Percentiles rank a stretch among this genome's conserved stretches.
phyloP scores from a whole-genome alignment of 1,284 basidiomycete genomes.

The Cutaneotrichosporon arboriforme region DNA sequence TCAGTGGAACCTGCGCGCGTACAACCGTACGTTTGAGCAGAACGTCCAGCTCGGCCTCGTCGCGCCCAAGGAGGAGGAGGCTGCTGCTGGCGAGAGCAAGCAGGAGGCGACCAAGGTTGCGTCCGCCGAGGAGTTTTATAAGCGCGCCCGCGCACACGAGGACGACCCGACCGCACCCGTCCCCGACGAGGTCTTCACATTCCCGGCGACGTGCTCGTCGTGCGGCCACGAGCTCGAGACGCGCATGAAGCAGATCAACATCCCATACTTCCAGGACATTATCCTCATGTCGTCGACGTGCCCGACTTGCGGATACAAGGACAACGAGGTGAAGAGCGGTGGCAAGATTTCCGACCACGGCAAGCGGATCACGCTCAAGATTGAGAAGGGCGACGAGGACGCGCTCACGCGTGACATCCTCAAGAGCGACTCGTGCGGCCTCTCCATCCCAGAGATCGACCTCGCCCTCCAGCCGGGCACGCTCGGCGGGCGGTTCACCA shows the following conservation, averaged over 20 bases:
- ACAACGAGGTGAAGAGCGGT: slow-evolving; percentile 97
- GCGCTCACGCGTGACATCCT: slow-evolving; percentile 92
- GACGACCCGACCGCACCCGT: slow-evolving; percentile 39
- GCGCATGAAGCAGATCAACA: slow-evolving; percentile 91
- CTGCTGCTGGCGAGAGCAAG: slow-evolving; percentile 8
- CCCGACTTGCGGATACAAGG: slow-evolving; percentile 87
- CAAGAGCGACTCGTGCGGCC: slow-evolving; percentile 90
- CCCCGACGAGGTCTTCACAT: slow-evolving; percentile 81
- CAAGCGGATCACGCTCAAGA: slow-evolving; percentile 80
- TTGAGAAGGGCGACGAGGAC: slow-evolving; percentile 71
- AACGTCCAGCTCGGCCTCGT: slow-evolving; percentile 73
- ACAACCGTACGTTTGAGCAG: slow-evolving; percentile 75
- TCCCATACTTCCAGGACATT: slow-evolving; percentile 99
- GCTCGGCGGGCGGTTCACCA: slow-evolving; percentile 96
- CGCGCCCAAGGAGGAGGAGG: slow-evolving; percentile 34
- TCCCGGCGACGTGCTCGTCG: slow-evolving; percentile 81
- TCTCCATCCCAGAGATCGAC: slow-evolving; percentile 91
- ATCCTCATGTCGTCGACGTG: slow-evolving; percentile 99
- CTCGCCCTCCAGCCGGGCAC: slow-evolving; percentile 88
- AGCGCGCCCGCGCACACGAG: slow-evolving; percentile 14
- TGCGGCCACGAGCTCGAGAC: slow-evolving; percentile 82
- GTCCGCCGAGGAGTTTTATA: slow-evolving; percentile 36
- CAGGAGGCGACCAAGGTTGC: slow-evolving; percentile 50
- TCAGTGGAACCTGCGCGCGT: slow-evolving; percentile 88
- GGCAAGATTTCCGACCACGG: slow-evolving; percentile 79